Base-by-base conservation (phyloP, 2,329 filamentous ascomycete species). In the Arthrobotrys sphaeroides region DNA sequence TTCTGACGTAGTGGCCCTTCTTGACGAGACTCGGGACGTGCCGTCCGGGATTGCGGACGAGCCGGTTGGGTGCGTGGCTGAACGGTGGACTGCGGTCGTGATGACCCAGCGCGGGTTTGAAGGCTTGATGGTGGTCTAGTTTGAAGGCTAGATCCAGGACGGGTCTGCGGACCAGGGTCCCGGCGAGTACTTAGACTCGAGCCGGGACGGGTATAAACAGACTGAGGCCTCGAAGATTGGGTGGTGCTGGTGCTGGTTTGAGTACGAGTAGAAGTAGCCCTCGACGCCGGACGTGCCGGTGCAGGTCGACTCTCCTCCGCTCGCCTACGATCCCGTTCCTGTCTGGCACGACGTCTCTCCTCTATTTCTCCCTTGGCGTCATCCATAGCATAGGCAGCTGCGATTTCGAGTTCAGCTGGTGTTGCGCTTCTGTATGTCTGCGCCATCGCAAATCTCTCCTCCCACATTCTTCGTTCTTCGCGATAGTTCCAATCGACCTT, bases 1-100 rank as follows among this genome's bases (percentile, higher is more conserved):
- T 55, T 55, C 51, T 55, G 51, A 38, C 51, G 51, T 5, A 55
- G 18, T 24, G 51, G 51, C 22, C 51, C 51, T 38, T 55, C 51
- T 16, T 36, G 31, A 24, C 51, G 51, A 22, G 51, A 55, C 18
- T 55, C 51, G 5, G 51, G 51, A 3, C 51, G 51, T 36, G 51
- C 24, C 28, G 51, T 36, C 51, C 51, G 51, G n/a, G 51, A 55
- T 10, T 55, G 51, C 7, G 51, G 51, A 55, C 51, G 51, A 22
- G 51, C 13, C 18, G 31, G 51, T 24, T 55, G 51, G n/a, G 31
- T 53, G 26, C 47, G 47, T 33, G 47, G 45, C 28, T 49, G 45
- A 7, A 49, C 45, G 1, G 26, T 53, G 3, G 47, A 55, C 24
- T 36, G 51, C 22, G 31, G 28, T 3, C 31, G 31, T 3, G 31